These are phyloP conservation scores for Leucocoprinus leucothites DNA, from an alignment of 768 basidiomycete genomes.

Conservation along the genomic window DNA sequence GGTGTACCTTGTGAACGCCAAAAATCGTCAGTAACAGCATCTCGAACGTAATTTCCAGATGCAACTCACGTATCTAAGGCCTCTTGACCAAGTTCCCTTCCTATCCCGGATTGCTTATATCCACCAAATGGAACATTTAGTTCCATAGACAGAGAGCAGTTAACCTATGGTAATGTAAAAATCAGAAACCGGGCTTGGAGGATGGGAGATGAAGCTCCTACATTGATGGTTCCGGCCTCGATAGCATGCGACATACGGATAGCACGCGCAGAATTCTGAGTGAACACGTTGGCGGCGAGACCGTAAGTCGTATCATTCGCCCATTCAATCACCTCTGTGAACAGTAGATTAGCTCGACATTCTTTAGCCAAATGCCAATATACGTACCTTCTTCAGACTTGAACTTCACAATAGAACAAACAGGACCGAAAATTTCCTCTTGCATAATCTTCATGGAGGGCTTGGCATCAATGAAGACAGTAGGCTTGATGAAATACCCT, in stretches of 20 bases:
- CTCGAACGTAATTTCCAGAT: background rate
- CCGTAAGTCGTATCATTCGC: constrained; percentile 81
- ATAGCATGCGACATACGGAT: constrained; percentile 52
- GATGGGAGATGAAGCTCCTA: constrained; percentile 48
- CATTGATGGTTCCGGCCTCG: constrained; percentile 15
- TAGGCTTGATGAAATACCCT: constrained; percentile 70
- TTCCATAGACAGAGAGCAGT: constrained; percentile 41
- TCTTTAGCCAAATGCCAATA: too few relatives aligned
- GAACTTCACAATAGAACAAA: constrained; percentile 66
- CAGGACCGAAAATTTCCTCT: constrained; percentile 32
- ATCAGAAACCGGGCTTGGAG: constrained; percentile 45
- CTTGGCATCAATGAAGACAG: constrained; percentile 66
- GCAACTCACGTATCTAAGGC: constrained; percentile 47
- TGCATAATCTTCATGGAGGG: constrained; percentile 72
- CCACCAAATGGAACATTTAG: constrained; percentile 64
- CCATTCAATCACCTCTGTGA: constrained; percentile 38
- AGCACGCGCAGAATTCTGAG: constrained; percentile 63
- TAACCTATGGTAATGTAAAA: constrained; percentile 27
- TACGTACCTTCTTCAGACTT: constrained; percentile 49
- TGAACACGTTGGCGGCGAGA: constrained; percentile 75
- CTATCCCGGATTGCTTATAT: constrained; percentile 72
- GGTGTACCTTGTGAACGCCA: constrained; percentile 36
- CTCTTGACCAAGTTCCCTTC: constrained; percentile 68
- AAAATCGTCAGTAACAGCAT: background rate
- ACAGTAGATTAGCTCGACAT: background rate